Conservation (phyloP, 139 green algal genomes). For the Volvox africanus region DNA sequence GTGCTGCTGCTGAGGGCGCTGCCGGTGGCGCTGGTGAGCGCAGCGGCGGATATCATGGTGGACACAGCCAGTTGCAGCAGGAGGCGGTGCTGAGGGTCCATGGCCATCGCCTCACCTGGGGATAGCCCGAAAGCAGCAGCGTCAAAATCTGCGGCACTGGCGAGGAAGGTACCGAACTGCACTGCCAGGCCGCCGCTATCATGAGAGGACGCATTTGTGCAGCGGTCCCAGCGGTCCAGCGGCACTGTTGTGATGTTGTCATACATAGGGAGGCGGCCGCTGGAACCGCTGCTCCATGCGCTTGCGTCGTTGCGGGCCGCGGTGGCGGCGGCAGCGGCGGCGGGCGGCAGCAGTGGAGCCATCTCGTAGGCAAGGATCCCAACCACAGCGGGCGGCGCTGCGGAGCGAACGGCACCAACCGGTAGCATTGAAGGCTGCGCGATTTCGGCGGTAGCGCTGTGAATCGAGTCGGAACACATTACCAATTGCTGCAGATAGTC, state of each 20-base stretch:
- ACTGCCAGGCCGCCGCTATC: background rate
- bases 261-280: background rate
- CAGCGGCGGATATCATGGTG: background rate
- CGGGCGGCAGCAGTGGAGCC: constrained; percentile 9
- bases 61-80: constrained; percentile 68
- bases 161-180: constrained; percentile 76
- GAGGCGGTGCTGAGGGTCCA: constrained; percentile 87
- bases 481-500: constrained; percentile 26
- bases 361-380: constrained; percentile 30
- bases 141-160: constrained; percentile 75
- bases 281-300: background rate
- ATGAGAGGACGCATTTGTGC: background rate
- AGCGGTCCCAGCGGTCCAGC: constrained; percentile 21
- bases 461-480: background rate
- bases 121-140: constrained; percentile 70
- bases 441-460: background rate
- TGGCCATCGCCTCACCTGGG: constrained; percentile 63
- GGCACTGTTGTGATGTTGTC: constrained; percentile 25
- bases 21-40: background rate
- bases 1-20: background rate
- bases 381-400: background rate
- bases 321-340: background rate
- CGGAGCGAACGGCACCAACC: background rate
- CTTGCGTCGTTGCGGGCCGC: background rate
- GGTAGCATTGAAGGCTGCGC: background rate